Base-by-base conservation (phyloP, 495 filamentous ascomycete genomes). In the Penicillium waksmanii region DNA sequence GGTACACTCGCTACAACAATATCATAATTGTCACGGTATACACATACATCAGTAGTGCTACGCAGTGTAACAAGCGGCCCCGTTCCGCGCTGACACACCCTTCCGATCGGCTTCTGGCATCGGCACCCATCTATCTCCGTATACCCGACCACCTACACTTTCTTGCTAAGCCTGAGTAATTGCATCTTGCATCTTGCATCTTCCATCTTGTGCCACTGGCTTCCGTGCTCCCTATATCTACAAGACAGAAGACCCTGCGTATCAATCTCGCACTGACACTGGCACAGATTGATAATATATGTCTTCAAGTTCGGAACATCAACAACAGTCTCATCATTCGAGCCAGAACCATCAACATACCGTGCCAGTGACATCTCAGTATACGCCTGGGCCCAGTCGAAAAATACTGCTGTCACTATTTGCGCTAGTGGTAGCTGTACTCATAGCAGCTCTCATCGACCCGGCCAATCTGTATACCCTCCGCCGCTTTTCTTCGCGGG, bases 381-480 rank as follows among this genome's bases (percentile, higher is more conserved):
- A 38, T n/a, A 31, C 36, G 15, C 0, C n/a, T n/a, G n/a, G n/a
- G n/a, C n/a, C 12, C 36, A 38, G 12, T n/a, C 27, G 27, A 31
- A 31, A 46, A n/a, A 46, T 46, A 46, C 5, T 10, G 5, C 42
- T 21, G 12, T 19, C 42, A 9, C 53, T 13, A 58, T 10, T 72
- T 2, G 60, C 66, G 7, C 18, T 71, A 1, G 1, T 66, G 15
- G 6, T 54, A 13, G 69, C 67, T 31, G 8, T 65, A 4, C 36
- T 68, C 8, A 51, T 66, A 33, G 55, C 67, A 9, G 9, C 63
- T 10, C 55, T 67, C 50, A 54, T 50, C 10, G 61, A 66, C 9
- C 57, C 65, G 64, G 69, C 63, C 68, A 74, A 70, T 58, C 62
- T 78, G 74, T 72, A 65, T 59, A 55, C 63, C 11, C 44, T 78